A percentile compares a stretch with the other conserved stretches of the same genome.
phyloP scores from a whole-genome alignment of 805 yeast genomes.

The Candida silvatica region DNA sequence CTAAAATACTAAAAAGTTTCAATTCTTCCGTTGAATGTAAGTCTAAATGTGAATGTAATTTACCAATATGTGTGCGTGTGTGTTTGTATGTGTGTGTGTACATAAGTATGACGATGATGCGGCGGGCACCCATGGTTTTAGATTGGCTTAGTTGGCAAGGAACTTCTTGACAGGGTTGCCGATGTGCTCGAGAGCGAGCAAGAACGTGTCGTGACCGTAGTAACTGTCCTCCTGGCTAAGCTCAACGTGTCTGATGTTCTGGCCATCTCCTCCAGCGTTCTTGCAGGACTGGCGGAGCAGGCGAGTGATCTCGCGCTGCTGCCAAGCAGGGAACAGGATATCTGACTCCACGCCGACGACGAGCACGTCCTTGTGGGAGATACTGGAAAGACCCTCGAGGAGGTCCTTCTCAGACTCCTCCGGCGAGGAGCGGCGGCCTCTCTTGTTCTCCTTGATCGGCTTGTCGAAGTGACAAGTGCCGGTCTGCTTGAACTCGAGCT shows the following conservation, averaged over 20 bases:
- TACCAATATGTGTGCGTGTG: not conserved
- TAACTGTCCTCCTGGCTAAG: slow-evolving; percentile 68
- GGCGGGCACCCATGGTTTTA: too few species aligned
- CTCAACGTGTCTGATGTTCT: slow-evolving; percentile 55
- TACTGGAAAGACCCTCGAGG: slow-evolving; percentile 50
- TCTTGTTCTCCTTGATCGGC: slow-evolving; percentile 47
- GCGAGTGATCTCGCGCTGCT: slow-evolving; percentile 73
- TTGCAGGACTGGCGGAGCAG: slow-evolving; percentile 34
- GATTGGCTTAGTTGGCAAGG: too few species aligned
- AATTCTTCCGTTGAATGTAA: too few species aligned
- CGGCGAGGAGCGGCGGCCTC: slow-evolving; percentile 34
- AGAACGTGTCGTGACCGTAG: slow-evolving; percentile 89
- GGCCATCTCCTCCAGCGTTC: slow-evolving; percentile 27
- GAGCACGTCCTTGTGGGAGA: slow-evolving; percentile 58
- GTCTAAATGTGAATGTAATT: too few species aligned
- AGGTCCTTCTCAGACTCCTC: slow-evolving; percentile 59
- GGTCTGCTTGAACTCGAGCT: slow-evolving; percentile 20
- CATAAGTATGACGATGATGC: not conserved
- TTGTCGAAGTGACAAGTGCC: slow-evolving; percentile 30
- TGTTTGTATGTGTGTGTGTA: not conserved
- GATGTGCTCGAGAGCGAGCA: slow-evolving; percentile 68
- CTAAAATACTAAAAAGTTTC: too few species aligned
- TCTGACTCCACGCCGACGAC: slow-evolving; percentile 93
- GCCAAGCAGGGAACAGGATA: slow-evolving; percentile 90
- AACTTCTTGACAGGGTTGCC: slow-evolving; percentile 70